Percentiles rank a stretch among this genome's conserved stretches.
These are phyloP conservation scores for Cytospora mali DNA, from an alignment of 2,329 filamentous ascomycete genomes.

Conservation along the genomic window DNA sequence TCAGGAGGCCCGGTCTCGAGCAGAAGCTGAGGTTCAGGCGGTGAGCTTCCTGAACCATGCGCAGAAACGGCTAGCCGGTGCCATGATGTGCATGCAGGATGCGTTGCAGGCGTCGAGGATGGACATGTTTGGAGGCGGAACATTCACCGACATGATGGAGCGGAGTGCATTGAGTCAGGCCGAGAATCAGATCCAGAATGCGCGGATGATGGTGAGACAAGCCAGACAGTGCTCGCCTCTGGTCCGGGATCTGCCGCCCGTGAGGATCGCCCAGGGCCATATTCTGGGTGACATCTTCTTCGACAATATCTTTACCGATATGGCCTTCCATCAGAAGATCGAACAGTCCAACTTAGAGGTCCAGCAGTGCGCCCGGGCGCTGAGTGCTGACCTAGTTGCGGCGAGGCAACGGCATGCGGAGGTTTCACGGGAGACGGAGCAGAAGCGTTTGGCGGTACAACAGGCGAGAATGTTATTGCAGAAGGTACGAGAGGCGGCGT, in stretches of 20 bases:
- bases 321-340: conserved; percentile 56
- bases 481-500: conserved; percentile 46
- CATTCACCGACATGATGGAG: conserved; percentile 56
- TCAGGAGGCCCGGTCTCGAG: conserved; percentile 39
- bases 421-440: conserved; percentile 38
- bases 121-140: conserved; percentile 55
- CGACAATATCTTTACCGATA: conserved; percentile 56
- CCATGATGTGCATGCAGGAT: conserved; percentile 44
- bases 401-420: conserved; percentile 37
- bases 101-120: conserved; percentile 45
- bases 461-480: conserved; percentile 45
- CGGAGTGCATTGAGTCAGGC: conserved; percentile 52
- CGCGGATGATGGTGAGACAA: conserved; percentile 43
- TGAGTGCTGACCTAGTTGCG: conserved; percentile 38
- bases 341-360: conserved; percentile 45
- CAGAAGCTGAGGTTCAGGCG: conserved; percentile 47
- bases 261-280: conserved; percentile 48
- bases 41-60: conserved; percentile 45
- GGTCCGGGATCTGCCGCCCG: conserved; percentile 42
- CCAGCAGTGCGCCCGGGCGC: conserved; percentile 37
- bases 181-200: conserved; percentile 46
- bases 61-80: conserved; percentile 38
- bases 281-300: conserved; percentile 57
- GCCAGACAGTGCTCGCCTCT: conserved; percentile 44
- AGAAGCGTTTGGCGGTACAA: conserved; percentile 37